Percentiles rank a stretch among this genome's conserved stretches.
Conservation (phyloP, 129 eudicot species). For the Smallanthus sonchifolius region DNA sequence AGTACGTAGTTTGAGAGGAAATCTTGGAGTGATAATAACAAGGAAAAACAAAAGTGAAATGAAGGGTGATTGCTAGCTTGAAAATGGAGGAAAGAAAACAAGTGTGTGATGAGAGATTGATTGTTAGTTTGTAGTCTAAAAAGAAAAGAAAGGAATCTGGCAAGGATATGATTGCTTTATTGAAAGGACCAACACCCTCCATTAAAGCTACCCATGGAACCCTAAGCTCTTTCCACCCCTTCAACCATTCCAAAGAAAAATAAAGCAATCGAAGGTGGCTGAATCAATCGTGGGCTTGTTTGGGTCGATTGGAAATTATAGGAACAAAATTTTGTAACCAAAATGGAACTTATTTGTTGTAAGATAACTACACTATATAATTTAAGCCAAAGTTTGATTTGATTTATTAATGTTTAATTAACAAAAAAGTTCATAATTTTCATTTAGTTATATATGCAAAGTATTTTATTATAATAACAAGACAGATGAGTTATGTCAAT, state of each 20-base stretch:
- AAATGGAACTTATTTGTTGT: neutral
- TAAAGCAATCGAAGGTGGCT: conserved; percentile 24
- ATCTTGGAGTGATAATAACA: conserved; percentile 31
- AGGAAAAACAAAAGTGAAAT: conserved; percentile 29
- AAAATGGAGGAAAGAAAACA: conserved; percentile 18
- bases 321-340: neutral
- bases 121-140: conserved; percentile 23
- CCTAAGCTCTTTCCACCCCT: conserved; percentile 26
- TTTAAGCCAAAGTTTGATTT: no score
- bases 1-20: conserved; percentile 30
- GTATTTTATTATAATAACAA: no score
- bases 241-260: conserved; percentile 7
- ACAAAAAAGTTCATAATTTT: no score
- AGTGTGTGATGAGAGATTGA: conserved; percentile 19
- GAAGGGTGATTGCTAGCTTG: conserved; percentile 23
- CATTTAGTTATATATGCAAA: no score
- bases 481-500: no score
- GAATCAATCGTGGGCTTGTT: neutral
- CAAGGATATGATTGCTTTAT: conserved; percentile 33
- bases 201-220: conserved; percentile 37
- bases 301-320: neutral
- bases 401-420: no score
- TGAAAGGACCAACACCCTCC: conserved; percentile 33
- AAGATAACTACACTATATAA: no score
- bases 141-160: conserved; percentile 37